These are phyloP conservation scores for Leucocoprinus birnbaumii DNA, from an alignment of 768 basidiomycete species.

Conservation along the genomic window DNA sequence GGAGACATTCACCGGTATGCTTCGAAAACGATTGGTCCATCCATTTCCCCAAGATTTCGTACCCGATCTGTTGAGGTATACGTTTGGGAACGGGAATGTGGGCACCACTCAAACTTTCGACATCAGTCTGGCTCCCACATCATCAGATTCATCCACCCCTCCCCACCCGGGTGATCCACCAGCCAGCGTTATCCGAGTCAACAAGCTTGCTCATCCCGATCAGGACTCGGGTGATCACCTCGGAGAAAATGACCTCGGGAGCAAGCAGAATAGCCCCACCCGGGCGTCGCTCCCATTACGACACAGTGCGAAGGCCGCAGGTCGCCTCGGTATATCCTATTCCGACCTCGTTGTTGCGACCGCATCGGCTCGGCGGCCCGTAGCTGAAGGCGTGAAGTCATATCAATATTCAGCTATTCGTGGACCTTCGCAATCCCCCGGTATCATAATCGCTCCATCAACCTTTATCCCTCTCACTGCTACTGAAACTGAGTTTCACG, in stretches of 20 bases:
- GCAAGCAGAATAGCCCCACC: background rate
- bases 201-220: background rate
- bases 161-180: background rate
- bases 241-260: background rate
- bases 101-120: slow-evolving; percentile 45
- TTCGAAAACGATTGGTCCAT: slow-evolving; percentile 51
- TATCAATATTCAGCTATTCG: background rate
- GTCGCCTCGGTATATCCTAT: slow-evolving; percentile 36
- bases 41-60: slow-evolving; percentile 51
- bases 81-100: slow-evolving; percentile 50
- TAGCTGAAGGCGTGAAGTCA: background rate
- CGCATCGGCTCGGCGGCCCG: slow-evolving; percentile 11
- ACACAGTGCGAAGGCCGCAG: slow-evolving; percentile 39
- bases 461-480: slow-evolving; percentile 58
- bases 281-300: slow-evolving; percentile 10
- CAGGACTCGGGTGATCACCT: background rate
- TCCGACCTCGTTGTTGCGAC: slow-evolving; percentile 28
- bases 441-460: slow-evolving; percentile 56
- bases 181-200: background rate
- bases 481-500: slow-evolving; percentile 69
- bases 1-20: slow-evolving; percentile 56
- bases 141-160: slow-evolving; percentile 16
- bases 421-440: slow-evolving; percentile 50
- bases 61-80: slow-evolving; percentile 35
- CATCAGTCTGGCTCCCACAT: slow-evolving; percentile 52